Evolutionary conservation across 169 alveolate species (phyloP), one percentile per base, ranked within the genome.

Genomic region (Plasmodium inui): DNA sequence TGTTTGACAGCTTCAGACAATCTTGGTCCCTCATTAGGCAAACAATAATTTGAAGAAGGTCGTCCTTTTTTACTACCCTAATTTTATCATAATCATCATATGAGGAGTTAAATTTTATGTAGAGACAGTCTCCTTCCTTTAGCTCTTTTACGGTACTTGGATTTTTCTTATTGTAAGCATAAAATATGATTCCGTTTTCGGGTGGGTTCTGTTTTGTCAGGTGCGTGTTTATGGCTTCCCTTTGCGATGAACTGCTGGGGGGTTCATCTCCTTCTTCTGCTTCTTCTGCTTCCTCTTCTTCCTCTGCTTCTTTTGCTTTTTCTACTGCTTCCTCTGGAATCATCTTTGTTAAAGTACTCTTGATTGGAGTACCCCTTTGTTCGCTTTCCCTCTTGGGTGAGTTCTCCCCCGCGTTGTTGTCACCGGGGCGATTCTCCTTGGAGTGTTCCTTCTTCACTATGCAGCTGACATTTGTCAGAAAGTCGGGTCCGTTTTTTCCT

Each of bases 61-160:
- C 82, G 12, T 89, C 50, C 50, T 89, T 79, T 61, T 79, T 79
- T 80, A 89, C 19, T 26, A 89, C 73, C 46, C 73, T 89, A 46
- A 89, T 34, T 39, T 89, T 89, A 78, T 89, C 94, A 89, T 89
- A 89, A 14, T 81, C 90, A 80, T 89, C 67, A 39, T 22, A 79
- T 30, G 84, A 6, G 32, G 30, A 30, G 70, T 44, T 41, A 79
- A 89, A 89, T 53, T 89, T 89, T 39, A 89, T 37, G 55, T 89
- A 89, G 70, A 89, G 26, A 12, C 3, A n/a, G 32, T 89, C 94
- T 22, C 94, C 94, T 80, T 89, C 91, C 39, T 80, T 80, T 8
- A 89, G 34, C 26, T 17, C 37, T 89, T 80, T 89, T 76, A 32
- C 70, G 14, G 50, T 12, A n/a, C n/a, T 55, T 80, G 46, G 37